phyloP scores from a whole-genome alignment of 2,329 filamentous ascomycete genomes.

The Periconia digitata region DNA sequence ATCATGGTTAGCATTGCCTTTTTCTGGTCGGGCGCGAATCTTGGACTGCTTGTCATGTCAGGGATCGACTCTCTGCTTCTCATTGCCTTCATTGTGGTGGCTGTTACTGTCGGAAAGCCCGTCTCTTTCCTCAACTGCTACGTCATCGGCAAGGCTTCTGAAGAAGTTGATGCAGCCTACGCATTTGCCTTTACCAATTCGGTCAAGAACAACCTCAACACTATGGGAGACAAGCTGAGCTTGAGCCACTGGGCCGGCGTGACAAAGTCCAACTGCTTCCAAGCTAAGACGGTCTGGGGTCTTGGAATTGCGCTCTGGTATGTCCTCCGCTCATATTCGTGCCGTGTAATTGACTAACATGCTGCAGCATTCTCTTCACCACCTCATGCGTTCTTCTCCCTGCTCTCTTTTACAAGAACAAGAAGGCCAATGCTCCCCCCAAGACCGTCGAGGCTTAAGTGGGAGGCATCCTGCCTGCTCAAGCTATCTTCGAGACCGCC shows the following conservation, averaged over 20 bases:
- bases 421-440: constrained; percentile 43
- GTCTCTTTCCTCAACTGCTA: constrained; percentile 77
- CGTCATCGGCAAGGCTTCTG: constrained; percentile 51
- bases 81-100: constrained; percentile 75
- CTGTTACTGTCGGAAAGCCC: constrained; percentile 76
- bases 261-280: constrained; percentile 69
- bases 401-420: constrained; percentile 53
- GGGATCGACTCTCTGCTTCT: constrained; percentile 69
- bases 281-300: constrained; percentile 88
- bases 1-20: constrained; percentile 68
- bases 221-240: constrained; percentile 52
- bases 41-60: constrained; percentile 73
- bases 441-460: constrained; percentile 37
- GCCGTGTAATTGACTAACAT: constrained; percentile 11
- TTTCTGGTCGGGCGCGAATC: constrained; percentile 77
- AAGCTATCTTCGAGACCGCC: background rate
- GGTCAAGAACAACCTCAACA: constrained; percentile 55
- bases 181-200: constrained; percentile 58
- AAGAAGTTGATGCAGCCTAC: constrained; percentile 48
- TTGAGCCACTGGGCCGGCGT: constrained; percentile 61
- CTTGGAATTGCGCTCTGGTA: constrained; percentile 75
- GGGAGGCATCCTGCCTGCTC: background rate
- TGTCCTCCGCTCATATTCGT: constrained; percentile 25
- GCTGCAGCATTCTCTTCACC: constrained; percentile 48
- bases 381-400: constrained; percentile 49